Evolutionary conservation across 441 rosid genomes (phyloP), one percentile per base, ranked within the genome.

Genomic region (Corymbia calophylla): DNA sequence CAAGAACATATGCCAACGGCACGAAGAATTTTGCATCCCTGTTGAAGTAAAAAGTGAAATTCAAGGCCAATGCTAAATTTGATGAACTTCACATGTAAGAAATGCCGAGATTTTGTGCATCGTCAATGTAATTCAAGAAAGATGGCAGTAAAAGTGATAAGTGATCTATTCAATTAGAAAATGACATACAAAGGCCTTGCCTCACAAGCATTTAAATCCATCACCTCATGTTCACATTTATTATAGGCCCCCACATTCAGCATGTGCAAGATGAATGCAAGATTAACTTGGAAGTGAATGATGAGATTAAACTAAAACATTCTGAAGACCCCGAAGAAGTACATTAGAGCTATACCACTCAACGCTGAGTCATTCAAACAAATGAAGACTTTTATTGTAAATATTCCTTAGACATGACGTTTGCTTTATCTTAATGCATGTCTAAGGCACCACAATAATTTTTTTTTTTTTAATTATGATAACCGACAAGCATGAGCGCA

Each of bases 11-110:
- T 16, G 97, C 91, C 77, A 97, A 88, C 48, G 99, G 99, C 56
- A 96, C 99, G 93, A 98, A 92, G 88, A 98, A 96, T 94, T 97
- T 99, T 96, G 99, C 99, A 97, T 97, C 87, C 99, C 99, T 98
- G 84, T 55, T 55, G 60, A 53, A 68, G 82, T 66, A 86, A 53
- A 25, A 27, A 91, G 82, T 90, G 60, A 87, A 80, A 89, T 31
- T 56, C 47, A 54, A 68, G n/a, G 47, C 55, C 56, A 19, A 53
- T 32, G 35, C 49, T 35, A 88, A 68, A 88, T 39, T 39, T 31
- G 15, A 66, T 60, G 81, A 47, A 64, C 77, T 35, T 73, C 9
- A 21, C 82, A 73, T 73, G 29, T 39, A 73, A 73, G 82, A 73
- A 73, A 73, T 39, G 82, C 29, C 49, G 6, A 73, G 49, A 21